Conservation (phyloP, 192 early-diverging fungal genomes). For the Rhizophagus clarus region DNA sequence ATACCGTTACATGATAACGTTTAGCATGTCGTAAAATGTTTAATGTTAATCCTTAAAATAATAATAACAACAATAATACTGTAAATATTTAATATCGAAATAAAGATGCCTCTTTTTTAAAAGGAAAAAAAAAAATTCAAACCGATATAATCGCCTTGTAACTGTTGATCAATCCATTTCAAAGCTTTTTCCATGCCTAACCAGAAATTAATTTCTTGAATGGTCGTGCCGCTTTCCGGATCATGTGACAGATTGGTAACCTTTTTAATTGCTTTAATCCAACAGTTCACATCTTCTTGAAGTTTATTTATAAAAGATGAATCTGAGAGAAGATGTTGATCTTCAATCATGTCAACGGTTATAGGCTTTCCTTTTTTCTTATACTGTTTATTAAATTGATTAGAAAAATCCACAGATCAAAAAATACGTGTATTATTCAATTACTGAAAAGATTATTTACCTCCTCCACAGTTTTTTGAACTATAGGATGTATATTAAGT, state of each 20-base stretch:
- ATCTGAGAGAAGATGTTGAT: conserved; percentile 71
- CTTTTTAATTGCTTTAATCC: conserved; percentile 99
- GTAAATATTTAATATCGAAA: too few relatives aligned
- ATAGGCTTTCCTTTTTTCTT: conserved; percentile 64
- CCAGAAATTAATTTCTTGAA: conserved; percentile 99
- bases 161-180: conserved; percentile 90
- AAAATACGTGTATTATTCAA: background rate
- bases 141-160: conserved; percentile 87
- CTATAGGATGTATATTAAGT: conserved; percentile 84
- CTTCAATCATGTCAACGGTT: conserved; percentile 71
- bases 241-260: conserved; percentile 88
- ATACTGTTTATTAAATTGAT: conserved; percentile 44
- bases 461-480: conserved; percentile 68
- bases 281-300: conserved; percentile 94
- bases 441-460: conserved; percentile 13
- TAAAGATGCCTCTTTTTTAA: too few relatives aligned
- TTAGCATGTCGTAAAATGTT: conserved; percentile 96
- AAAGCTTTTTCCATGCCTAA: conserved; percentile 94
- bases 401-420: background rate
- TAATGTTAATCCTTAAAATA: conserved; percentile 74
- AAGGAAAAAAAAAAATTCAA: conserved; percentile 10
- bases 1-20: conserved; percentile 96
- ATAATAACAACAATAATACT: too few relatives aligned
- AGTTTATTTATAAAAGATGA: conserved; percentile 91
- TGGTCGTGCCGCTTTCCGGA: conserved; percentile 86